Conservation (phyloP, 1,284 basidiomycete genomes). For the Phenoliferia sp. region DNA sequence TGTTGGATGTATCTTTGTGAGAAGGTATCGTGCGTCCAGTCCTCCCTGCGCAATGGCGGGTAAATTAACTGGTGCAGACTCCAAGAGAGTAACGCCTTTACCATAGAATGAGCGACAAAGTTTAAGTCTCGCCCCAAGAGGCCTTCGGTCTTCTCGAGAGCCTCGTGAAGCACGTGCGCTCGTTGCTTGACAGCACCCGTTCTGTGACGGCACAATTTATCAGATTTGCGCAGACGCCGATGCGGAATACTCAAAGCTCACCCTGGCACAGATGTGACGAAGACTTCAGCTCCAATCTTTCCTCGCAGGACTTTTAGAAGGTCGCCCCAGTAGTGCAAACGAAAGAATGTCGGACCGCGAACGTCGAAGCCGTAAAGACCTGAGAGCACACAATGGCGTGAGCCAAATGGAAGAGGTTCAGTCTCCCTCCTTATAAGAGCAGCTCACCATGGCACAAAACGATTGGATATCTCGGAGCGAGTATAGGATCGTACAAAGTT, state of each 20-base stretch:
- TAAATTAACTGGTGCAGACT: neutral
- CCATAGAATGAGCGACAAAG: slow-evolving; percentile 94
- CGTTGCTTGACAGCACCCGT: slow-evolving; percentile 87
- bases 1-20: slow-evolving; percentile 74
- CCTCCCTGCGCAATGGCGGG: slow-evolving; percentile 53
- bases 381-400: no score
- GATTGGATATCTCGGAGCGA: slow-evolving; percentile 79
- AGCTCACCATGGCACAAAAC: slow-evolving; percentile 87
- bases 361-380: slow-evolving; percentile 90
- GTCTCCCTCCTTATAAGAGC: neutral
- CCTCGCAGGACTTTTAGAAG: slow-evolving; percentile 76
- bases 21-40: slow-evolving; percentile 86
- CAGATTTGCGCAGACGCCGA: neutral
- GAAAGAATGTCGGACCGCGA: slow-evolving; percentile 46
- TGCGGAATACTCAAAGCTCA: slow-evolving; percentile 40
- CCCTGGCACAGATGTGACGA: slow-evolving; percentile 93
- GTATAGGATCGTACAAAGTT: slow-evolving; percentile 50
- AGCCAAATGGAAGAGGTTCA: neutral
- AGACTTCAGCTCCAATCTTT: slow-evolving; percentile 82
- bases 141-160: slow-evolving; percentile 60
- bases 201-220: slow-evolving; percentile 45
- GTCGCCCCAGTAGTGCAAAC: slow-evolving; percentile 93
- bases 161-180: slow-evolving; percentile 69
- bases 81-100: slow-evolving; percentile 27
- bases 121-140: slow-evolving; percentile 69